These are phyloP conservation scores for Talaromyces rugulosus DNA, from an alignment of 2,329 filamentous ascomycete species.

Conservation along the genomic window DNA sequence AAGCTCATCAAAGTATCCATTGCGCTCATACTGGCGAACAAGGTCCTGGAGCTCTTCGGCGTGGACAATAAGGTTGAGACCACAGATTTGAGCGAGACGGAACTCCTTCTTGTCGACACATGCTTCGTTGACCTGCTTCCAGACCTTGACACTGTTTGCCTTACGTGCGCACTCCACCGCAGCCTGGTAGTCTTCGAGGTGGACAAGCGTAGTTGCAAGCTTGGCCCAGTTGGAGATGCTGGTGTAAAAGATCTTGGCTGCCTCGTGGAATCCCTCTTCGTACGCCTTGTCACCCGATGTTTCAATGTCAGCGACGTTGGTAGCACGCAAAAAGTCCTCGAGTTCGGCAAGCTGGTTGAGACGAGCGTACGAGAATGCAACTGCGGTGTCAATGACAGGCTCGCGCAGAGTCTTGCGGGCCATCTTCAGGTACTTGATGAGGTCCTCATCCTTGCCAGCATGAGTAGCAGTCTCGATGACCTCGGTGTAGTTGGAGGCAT, in stretches of 20 bases:
- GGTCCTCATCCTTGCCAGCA: conserved; percentile 94
- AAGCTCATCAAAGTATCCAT: conserved; percentile 97
- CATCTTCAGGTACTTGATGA: conserved; percentile 96
- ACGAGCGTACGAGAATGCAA: conserved; percentile 90
- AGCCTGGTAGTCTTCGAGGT: conserved; percentile 93
- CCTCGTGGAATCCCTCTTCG: conserved; percentile 87
- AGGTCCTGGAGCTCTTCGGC: conserved; percentile 90
- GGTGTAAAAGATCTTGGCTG: conserved; percentile 96
- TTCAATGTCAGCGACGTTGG: conserved; percentile 93
- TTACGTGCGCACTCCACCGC: conserved; percentile 97
- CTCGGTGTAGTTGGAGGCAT: conserved; percentile 88
- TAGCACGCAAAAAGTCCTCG: conserved; percentile 89
- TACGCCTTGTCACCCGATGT: conserved; percentile 98
- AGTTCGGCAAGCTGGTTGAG: conserved; percentile 88
- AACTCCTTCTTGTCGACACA: conserved; percentile 98
- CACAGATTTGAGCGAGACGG: conserved; percentile 96
- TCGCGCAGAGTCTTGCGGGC: conserved; percentile 94
- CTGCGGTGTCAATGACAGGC: conserved; percentile 83
- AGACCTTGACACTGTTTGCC: conserved; percentile 98
- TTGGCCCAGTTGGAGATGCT: conserved; percentile 99
- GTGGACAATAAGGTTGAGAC: conserved; percentile 95
- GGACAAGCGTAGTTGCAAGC: conserved; percentile 94
- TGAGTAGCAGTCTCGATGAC: conserved; percentile 95
- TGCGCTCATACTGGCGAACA: conserved; percentile 93
- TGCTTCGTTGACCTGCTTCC: conserved; percentile 96